Conservation (phyloP, 139 green algal genomes). For the Tetraselmis chui region DNA sequence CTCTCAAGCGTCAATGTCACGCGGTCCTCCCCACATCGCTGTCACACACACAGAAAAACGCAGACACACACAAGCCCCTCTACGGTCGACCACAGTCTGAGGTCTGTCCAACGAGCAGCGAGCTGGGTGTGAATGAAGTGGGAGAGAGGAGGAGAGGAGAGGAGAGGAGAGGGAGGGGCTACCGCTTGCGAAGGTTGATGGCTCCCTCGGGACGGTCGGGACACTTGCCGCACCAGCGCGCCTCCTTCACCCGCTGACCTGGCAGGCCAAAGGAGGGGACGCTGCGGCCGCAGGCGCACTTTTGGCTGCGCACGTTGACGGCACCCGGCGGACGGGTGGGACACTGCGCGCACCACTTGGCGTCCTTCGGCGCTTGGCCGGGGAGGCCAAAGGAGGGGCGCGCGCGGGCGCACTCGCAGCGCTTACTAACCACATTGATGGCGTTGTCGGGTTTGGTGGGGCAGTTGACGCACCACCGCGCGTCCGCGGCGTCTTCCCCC, state of each 20-base stretch:
- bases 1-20: too few relatives aligned
- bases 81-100: too few relatives aligned
- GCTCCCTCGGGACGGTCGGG: not conserved
- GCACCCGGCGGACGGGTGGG: not conserved
- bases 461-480: not conserved
- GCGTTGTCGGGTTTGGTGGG: not conserved
- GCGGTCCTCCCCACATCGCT: too few relatives aligned
- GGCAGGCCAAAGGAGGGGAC: not conserved
- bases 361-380: not conserved
- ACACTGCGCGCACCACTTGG: conserved; percentile 1
- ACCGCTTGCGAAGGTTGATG: not conserved
- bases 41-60: too few relatives aligned
- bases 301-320: not conserved
- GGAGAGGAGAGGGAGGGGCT: too few relatives aligned
- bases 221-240: not conserved
- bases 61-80: too few relatives aligned
- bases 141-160: too few relatives aligned
- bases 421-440: not conserved
- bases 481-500: not conserved
- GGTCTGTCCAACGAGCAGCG: too few relatives aligned
- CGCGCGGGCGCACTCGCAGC: not conserved
- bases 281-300: not conserved
- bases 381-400: not conserved
- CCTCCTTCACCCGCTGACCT: not conserved
- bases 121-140: too few relatives aligned